Conservation (phyloP, 2,329 filamentous ascomycete genomes). For the Acrocalymma vagum region DNA sequence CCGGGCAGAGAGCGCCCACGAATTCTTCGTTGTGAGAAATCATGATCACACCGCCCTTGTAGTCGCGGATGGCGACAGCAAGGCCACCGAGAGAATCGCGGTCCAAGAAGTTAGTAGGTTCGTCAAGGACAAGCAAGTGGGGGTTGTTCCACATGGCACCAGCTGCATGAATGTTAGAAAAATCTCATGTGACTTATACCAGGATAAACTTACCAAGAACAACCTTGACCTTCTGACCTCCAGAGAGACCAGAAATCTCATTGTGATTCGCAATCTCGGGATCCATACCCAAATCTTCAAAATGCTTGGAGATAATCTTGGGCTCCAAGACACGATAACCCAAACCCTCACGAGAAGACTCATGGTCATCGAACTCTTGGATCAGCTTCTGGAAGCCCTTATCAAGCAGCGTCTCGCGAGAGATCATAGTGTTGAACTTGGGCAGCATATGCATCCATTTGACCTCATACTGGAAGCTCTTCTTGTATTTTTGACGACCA, state of each 20-base stretch:
- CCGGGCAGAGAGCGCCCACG: constrained; percentile 91
- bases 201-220: constrained; percentile 70
- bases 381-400: constrained; percentile 92
- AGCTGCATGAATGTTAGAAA: constrained; percentile 55
- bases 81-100: constrained; percentile 96
- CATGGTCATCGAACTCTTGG: constrained; percentile 98
- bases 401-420: constrained; percentile 86
- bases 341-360: constrained; percentile 97
- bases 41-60: constrained; percentile 98
- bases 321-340: constrained; percentile 94
- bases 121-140: constrained; percentile 94
- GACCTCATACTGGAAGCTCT: constrained; percentile 97
- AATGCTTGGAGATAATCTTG: constrained; percentile 95
- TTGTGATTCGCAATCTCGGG: constrained; percentile 99
- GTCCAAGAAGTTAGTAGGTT: constrained; percentile 99
- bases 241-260: constrained; percentile 93
- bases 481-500: constrained; percentile 98
- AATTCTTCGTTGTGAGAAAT: constrained; percentile 99
- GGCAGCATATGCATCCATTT: constrained; percentile 92
- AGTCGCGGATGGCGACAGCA: constrained; percentile 97
- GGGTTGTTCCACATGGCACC: constrained; percentile 99
- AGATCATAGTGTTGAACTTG: constrained; percentile 92
- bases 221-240: constrained; percentile 99
- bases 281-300: constrained; percentile 94
- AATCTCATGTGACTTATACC: too few relatives aligned